Evolutionary conservation across 2,329 filamentous ascomycete species (phyloP), one percentile per base, ranked within the genome.

Genomic region (Raffaelea ambrosiae): DNA sequence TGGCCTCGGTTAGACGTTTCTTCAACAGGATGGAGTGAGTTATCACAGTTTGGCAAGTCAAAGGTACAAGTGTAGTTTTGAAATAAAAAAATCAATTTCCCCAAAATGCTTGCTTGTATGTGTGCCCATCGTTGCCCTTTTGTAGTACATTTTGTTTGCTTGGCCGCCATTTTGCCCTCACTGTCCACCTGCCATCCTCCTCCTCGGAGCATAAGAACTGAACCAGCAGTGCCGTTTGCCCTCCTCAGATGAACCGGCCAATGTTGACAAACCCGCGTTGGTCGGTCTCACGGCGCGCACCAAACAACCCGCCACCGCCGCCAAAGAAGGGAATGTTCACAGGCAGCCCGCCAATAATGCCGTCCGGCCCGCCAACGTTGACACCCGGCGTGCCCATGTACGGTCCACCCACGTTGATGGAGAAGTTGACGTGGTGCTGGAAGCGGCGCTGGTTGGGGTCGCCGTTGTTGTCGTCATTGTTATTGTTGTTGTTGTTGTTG

Each of bases 191-290:
- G 26, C 7, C 13, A 29, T 29, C 26, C 26, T 29, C 26, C 13
- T 29, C 13, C 13, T 7, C 26, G 26, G 26, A 29, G n/a, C n/a
- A n/a, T n/a, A n/a, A n/a, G n/a, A 29, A 29, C 26, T 13, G 26
- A n/a, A 29, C 26, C 26, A 29, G 26, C 26, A 29, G 26, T 29
- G 7, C 13, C 13, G 13, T 29, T 7, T 29, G n/a, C n/a, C n/a
- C 26, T 20, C 35, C 35, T 38, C 16, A 38, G 35, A 38, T 45
- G 20, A 49, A 49, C 11, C 41, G 31, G 2, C 47, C 47, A 45
- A 49, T 16, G 18, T 49, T 49, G 14, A 49, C 39, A 46, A 49
- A 49, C 7, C 47, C 48, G 20, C 44, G 35, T 9, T 39, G 40
- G 29, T n/a, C 18, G 5, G 14, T 9, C 16, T 23, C 18, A 16